Evolutionary conservation across 306 rosid genomes (phyloP).

Genomic region (Phaseolus lunatus): DNA sequence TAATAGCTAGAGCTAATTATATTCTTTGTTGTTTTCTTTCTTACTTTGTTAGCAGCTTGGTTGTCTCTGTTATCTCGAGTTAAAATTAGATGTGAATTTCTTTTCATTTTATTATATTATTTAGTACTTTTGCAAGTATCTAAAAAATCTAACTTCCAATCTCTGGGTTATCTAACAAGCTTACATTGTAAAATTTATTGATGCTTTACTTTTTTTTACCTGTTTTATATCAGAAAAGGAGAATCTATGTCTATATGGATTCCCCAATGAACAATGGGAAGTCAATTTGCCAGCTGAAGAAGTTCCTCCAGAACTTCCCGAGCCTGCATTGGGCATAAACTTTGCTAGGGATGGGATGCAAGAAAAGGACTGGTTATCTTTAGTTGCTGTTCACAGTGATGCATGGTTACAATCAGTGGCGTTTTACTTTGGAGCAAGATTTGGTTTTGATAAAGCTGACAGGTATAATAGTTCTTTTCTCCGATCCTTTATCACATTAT

Average conservation of each 20-base stretch:
- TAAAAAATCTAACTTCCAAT: conserved; percentile 4
- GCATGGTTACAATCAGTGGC: conserved; percentile 55
- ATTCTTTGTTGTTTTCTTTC: background rate
- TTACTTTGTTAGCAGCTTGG: background rate
- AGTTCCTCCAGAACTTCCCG: conserved; percentile 57
- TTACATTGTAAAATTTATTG: conserved; percentile 1
- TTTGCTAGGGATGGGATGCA: conserved; percentile 56
- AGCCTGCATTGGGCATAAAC: conserved; percentile 56
- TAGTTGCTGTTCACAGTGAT: conserved; percentile 55
- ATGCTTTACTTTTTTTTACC: conserved; percentile 23
- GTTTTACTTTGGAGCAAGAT: conserved; percentile 54
- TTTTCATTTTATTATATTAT: background rate
- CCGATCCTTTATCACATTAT: background rate
- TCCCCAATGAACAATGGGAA: conserved; percentile 50
- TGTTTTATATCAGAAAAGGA: conserved; percentile 45
- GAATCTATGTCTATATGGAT: conserved; percentile 52
- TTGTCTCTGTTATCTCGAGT: background rate
- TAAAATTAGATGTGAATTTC: background rate
- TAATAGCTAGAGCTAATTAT: background rate
- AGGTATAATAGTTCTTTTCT: conserved; percentile 40
- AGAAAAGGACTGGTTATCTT: conserved; percentile 54
- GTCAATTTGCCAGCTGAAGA: conserved; percentile 53
- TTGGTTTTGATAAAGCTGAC: conserved; percentile 54
- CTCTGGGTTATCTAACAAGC: conserved; percentile 23
- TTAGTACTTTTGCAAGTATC: background rate